Base-by-base conservation (phyloP, 2,329 filamentous ascomycete species). In the Corynespora cassiicola region DNA sequence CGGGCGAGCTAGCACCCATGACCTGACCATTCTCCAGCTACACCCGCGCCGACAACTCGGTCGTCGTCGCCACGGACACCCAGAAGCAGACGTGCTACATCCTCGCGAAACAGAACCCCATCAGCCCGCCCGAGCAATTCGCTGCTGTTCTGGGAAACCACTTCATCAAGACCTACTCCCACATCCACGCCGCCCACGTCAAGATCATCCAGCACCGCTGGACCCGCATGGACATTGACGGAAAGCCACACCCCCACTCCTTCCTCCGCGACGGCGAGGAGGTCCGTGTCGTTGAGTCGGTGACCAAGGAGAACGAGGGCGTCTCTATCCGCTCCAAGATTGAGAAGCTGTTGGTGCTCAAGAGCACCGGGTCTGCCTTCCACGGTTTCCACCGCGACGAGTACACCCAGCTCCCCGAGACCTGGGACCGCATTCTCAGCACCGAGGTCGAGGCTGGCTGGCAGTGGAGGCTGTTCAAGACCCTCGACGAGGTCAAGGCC, bases 281-380 rank as follows among this genome's bases (percentile, higher is more conserved):
- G 75, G 92, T 86, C 36, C 86, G 92, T 66, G 86, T 86, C 52
- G 88, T 94, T 36, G 84, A 94, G 66, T 88, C 84, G 21, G 79
- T 89, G 33, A 79, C 79, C 42, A 80, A 87, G 54, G 74, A 76
- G 41, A 76, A 77, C 45, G 77, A 81, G 51, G 89, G 88, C 21
- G 85, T 96, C 60, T 77, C 81, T 39, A 79, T 99, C 62, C 81
- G 78, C 58, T 92, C 88, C 61, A 82, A 85, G 50, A 88, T 99
- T 60, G 79, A 81, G 49, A 90, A 88, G 42, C 78, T 97, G 35
- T 81, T 90, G 9, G 91, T 99, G 31, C 82, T 99, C 53, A 99
- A 99, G 79, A 95, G 87, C 78, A 99, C 94, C 2, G 91, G 90
- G 20, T 96, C 91, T 21, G 88, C 90, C 55, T 99, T 99, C 81